phyloP scores from a whole-genome alignment of 2,329 filamentous ascomycete genomes.

The Ceratocystis papillata region DNA sequence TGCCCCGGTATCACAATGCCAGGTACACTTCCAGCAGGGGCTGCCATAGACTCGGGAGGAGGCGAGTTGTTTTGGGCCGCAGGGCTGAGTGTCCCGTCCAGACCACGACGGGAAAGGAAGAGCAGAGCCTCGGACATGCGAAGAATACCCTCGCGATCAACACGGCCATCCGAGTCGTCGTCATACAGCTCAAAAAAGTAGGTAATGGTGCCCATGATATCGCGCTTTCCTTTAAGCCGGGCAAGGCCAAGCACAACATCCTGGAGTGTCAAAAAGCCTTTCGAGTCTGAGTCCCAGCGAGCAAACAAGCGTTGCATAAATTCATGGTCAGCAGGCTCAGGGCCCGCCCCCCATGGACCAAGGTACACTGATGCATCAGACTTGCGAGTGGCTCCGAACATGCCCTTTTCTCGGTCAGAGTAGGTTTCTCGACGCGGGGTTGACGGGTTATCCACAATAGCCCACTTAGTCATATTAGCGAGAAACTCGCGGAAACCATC shows the following conservation, averaged over 20 bases:
- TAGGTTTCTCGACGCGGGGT: slow-evolving; percentile 41
- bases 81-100: slow-evolving; percentile 64
- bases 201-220: slow-evolving; percentile 95
- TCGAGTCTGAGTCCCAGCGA: slow-evolving; percentile 74
- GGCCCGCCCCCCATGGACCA: slow-evolving; percentile 46
- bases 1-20: slow-evolving; percentile 39
- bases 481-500: slow-evolving; percentile 92
- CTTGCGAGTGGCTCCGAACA: slow-evolving; percentile 47
- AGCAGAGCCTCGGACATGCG: slow-evolving; percentile 87
- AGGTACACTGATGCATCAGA: slow-evolving; percentile 30
- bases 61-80: slow-evolving; percentile 35
- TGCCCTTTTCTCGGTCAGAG: slow-evolving; percentile 47
- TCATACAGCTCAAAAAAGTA: slow-evolving; percentile 99
- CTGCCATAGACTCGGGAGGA: slow-evolving; percentile 30
- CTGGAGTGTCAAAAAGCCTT: slow-evolving; percentile 70
- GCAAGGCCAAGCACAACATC: slow-evolving; percentile 87
- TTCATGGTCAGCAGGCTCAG: slow-evolving; percentile 78
- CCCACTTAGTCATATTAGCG: slow-evolving; percentile 83
- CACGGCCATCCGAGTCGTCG: slow-evolving; percentile 78
- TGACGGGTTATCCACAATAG: slow-evolving; percentile 71
- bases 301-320: slow-evolving; percentile 81
- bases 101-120: slow-evolving; percentile 79
- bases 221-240: slow-evolving; percentile 79
- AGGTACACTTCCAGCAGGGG: slow-evolving; percentile 24
- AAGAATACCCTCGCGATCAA: slow-evolving; percentile 89